A percentile compares a stretch with the other conserved stretches of the same genome.
Conservation (phyloP, 257 asterid genomes). For the Primulina tabacum region DNA sequence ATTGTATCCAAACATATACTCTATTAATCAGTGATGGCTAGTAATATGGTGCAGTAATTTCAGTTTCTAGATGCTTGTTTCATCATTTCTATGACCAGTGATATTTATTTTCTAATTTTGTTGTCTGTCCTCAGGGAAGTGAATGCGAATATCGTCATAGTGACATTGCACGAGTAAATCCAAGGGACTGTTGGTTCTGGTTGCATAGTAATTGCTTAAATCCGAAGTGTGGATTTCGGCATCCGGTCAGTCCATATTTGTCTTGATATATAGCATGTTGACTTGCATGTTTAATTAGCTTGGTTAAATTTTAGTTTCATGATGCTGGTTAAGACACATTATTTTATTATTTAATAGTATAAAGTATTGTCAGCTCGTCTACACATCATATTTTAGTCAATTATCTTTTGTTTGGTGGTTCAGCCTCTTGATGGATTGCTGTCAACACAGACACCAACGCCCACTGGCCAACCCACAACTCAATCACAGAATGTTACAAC, state of each 20-base stretch:
- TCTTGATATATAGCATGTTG: not conserved
- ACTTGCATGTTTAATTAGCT: not conserved
- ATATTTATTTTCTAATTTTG: not conserved
- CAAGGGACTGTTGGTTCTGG: constrained; percentile 92
- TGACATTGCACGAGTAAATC: constrained; percentile 76
- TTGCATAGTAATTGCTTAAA: constrained; percentile 79
- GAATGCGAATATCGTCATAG: constrained; percentile 94
- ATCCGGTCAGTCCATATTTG: constrained; percentile 63
- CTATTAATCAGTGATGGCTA: constrained; percentile 9
- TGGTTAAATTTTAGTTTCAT: too few relatives aligned
- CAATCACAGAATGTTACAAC: constrained; percentile 37
- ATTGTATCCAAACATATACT: not conserved
- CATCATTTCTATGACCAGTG: constrained; percentile 11
- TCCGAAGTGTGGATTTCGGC: constrained; percentile 76
- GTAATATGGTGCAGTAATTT: not conserved
- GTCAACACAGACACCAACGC: constrained; percentile 53
- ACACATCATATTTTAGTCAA: not conserved
- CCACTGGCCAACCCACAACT: constrained; percentile 48
- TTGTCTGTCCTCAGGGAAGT: constrained; percentile 50
- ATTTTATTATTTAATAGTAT: too few relatives aligned
- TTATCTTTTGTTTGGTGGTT: constrained; percentile 1
- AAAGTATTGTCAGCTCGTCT: not conserved
- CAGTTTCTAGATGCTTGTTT: constrained; percentile 13
- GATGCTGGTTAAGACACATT: too few relatives aligned
- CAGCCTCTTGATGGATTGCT: constrained; percentile 85